Evolutionary conservation across 768 basidiomycete genomes (phyloP).

Genomic region (Suillus subluteus): DNA sequence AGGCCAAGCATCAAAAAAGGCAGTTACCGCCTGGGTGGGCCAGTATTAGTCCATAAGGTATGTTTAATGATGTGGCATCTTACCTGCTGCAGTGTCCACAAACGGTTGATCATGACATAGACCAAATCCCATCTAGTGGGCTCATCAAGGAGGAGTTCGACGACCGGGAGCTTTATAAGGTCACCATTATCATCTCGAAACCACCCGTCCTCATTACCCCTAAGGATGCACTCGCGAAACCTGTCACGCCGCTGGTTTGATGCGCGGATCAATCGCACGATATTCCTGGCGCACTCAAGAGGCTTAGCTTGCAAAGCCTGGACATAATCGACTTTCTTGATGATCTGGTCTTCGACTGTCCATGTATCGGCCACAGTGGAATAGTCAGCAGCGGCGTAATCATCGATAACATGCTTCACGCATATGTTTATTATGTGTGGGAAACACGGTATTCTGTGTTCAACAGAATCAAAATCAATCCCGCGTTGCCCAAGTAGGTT

Average conservation of each 20-base stretch:
- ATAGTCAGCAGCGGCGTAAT: too few species aligned
- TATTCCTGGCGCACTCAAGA: too few species aligned
- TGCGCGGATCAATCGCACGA: too few species aligned
- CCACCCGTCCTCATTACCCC: slow-evolving; percentile 7
- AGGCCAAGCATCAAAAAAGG: slow-evolving; percentile 4
- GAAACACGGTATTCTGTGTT: slow-evolving; percentile 20
- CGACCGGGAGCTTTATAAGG: background rate
- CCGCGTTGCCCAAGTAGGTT: slow-evolving; percentile 3
- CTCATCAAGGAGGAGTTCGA: slow-evolving; percentile 32
- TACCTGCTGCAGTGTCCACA: slow-evolving; percentile 11
- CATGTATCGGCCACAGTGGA: too few species aligned
- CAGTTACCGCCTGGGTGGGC: background rate
- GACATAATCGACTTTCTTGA: too few species aligned
- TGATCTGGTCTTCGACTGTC: too few species aligned
- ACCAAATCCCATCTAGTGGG: slow-evolving; percentile 43
- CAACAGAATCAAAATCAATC: slow-evolving; percentile 14
- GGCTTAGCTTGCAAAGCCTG: too few species aligned
- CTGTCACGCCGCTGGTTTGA: too few species aligned
- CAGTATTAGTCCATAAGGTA: background rate
- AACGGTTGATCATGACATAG: slow-evolving; percentile 36
- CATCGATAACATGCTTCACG: too few species aligned
- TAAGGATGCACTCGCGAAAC: slow-evolving; percentile 6
- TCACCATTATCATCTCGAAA: slow-evolving; percentile 2
- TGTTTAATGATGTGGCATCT: background rate
- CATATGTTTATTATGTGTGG: slow-evolving; percentile 21